Evolutionary conservation across 768 basidiomycete species (phyloP), one percentile per base, ranked within the genome.

Genomic region (Suillus weaverae): DNA sequence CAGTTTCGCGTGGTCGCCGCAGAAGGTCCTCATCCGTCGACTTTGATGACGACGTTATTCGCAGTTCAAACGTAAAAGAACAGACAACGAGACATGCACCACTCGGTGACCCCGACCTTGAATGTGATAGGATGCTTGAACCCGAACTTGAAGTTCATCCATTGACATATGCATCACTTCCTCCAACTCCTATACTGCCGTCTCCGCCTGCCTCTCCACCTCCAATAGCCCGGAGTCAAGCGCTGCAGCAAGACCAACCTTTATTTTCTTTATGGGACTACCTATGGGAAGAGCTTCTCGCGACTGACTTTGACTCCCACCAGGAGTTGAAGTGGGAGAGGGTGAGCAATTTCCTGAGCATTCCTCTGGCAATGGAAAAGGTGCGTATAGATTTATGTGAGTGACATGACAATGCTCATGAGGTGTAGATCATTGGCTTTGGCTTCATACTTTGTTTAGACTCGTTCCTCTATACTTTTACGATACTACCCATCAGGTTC

Each of bases 381-480:
- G 96, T 92, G 65, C n/a, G 81, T 44, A 46, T 9, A 8, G 32
- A 20, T 18, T 38, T 46, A 18, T 43, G 20, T 44, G 38, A 32
- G 33, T n/a, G 20, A 18, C 6, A 51, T 54, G 62, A 35, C 35
- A 44, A 65, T 70, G 38, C 71, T 66, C 20, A 20, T 5, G 44
- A 30, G 20, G 16, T 10, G 2, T 68, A 97, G 95, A 92, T 96
- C 22, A 89, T 97, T 60, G 82, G 90, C 30, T 97, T 99, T 75
- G 97, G 97, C 41, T 91, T 92, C 69, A 80, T 97, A 33, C 85
- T 99, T 43, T 99, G 97, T 76, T 83, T 99, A 60, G 97, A 99
- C 75, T 95, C 95, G 2, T 98, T 99, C 78, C 85, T 99, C 1
- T 97, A 99, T 77, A 96, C 94, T 0, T 98, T 99, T 80, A 99